Percentiles rank a stretch among this genome's conserved stretches.
Conservation (phyloP, 164 flowering plant species). For the Aristolochia contorta region DNA sequence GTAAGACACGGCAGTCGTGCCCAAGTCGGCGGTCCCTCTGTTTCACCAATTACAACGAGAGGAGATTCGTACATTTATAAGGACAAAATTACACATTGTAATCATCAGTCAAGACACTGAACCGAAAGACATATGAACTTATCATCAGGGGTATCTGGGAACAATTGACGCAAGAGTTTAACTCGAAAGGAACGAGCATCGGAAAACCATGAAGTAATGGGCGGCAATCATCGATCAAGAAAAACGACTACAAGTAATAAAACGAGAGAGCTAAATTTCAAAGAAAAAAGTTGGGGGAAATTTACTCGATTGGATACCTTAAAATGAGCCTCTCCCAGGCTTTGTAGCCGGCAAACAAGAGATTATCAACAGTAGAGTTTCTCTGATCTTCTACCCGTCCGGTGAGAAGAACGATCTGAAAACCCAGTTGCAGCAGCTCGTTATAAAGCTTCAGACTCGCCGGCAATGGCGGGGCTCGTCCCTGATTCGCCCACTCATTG, state of each 20-base stretch:
- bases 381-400: conserved; percentile 68
- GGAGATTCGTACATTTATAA: too few relatives aligned
- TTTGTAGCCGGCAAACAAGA: conserved; percentile 47
- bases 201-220: too few relatives aligned
- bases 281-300: neutral
- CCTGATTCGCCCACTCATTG: conserved; percentile 57
- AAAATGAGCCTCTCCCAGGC: conserved; percentile 64
- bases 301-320: conserved; percentile 29
- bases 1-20: conserved; percentile 44
- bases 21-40: conserved; percentile 53
- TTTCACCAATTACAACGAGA: conserved; percentile 5
- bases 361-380: conserved; percentile 42
- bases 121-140: too few relatives aligned
- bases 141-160: too few relatives aligned
- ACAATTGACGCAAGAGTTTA: too few relatives aligned
- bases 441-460: conserved; percentile 63
- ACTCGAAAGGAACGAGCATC: too few relatives aligned
- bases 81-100: too few relatives aligned
- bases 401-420: conserved; percentile 56
- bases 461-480: conserved; percentile 64
- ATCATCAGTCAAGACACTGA: neutral
- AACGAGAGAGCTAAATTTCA: neutral
- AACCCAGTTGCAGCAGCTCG: conserved; percentile 52
- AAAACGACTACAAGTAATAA: too few relatives aligned
- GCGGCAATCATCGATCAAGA: too few relatives aligned